These are phyloP conservation scores for Quercus alba DNA, from an alignment of 306 rosid species.

Conservation along the genomic window DNA sequence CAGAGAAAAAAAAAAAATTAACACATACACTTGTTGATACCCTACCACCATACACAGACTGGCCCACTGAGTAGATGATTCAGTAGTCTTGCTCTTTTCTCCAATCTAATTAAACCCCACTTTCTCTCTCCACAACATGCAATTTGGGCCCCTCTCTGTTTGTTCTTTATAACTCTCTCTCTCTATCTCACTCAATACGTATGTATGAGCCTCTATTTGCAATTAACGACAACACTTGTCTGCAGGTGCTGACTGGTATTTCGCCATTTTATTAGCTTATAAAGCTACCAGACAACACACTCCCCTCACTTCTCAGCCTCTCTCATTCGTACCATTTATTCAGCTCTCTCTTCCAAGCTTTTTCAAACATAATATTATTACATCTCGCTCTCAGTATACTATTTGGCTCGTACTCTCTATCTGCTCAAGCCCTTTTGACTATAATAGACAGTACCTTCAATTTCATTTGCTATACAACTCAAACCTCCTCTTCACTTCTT, in stretches of 20 bases:
- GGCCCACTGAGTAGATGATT: constrained; percentile 24
- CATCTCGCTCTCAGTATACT: constrained; percentile 4
- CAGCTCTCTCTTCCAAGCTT: constrained; percentile 17
- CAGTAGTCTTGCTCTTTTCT: constrained; percentile 11
- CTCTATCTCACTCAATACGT: neutral
- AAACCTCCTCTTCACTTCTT: neutral
- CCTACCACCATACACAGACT: constrained; percentile 34
- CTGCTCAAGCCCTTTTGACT: neutral
- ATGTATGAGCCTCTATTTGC: constrained; percentile 39
- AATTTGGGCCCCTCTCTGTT: constrained; percentile 34
- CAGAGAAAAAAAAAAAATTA: neutral
- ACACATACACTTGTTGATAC: constrained; percentile 23
- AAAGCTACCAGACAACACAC: constrained; percentile 54
- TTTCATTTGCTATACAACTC: neutral
- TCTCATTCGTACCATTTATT: constrained; percentile 19
- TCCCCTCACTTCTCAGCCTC: constrained; percentile 28
- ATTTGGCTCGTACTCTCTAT: constrained; percentile 11
- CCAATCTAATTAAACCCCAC: neutral
- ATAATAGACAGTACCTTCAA: neutral
- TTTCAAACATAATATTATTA: constrained; percentile 47
- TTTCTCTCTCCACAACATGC: constrained; percentile 41
- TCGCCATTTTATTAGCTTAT: constrained; percentile 56
- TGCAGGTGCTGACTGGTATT: constrained; percentile 85
- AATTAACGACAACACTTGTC: constrained; percentile 68
- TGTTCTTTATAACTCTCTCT: neutral